Percentiles rank a stretch among this genome's conserved stretches.
These are phyloP conservation scores for Globisporangium echinulatum DNA, from an alignment of 352 stramenopile species.

Conservation along the genomic window DNA sequence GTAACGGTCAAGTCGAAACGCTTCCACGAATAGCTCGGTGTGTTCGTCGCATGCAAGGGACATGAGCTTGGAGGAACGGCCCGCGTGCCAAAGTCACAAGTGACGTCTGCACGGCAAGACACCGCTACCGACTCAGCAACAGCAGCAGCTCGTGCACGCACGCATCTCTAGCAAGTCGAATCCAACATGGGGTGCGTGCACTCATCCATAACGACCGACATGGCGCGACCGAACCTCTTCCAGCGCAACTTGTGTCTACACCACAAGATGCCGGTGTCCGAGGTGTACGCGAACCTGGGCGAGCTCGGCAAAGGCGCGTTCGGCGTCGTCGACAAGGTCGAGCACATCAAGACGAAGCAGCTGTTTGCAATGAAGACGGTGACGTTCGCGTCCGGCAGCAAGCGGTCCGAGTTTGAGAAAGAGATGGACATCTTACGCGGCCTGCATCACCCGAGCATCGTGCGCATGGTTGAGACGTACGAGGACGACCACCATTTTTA, in stretches of 20 bases:
- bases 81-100: no score
- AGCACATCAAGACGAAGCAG: slow-evolving; percentile 59
- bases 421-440: slow-evolving; percentile 74
- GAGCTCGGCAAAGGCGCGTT: slow-evolving; percentile 70
- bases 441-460: slow-evolving; percentile 75
- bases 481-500: slow-evolving; percentile 74
- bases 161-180: no score
- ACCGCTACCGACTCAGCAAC: background rate
- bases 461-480: slow-evolving; percentile 76
- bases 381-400: slow-evolving; percentile 48
- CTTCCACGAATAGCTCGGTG: no score
- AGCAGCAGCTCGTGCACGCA: background rate
- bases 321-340: slow-evolving; percentile 66
- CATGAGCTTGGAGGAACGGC: no score
- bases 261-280: slow-evolving; percentile 41
- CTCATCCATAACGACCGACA: slow-evolving; percentile 26
- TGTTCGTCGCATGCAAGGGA: no score
- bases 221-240: slow-evolving; percentile 58
- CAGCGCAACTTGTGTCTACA: slow-evolving; percentile 76
- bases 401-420: slow-evolving; percentile 65
- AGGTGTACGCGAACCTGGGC: slow-evolving; percentile 41
- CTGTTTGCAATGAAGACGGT: slow-evolving; percentile 79
- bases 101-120: background rate
- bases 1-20: no score
- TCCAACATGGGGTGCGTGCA: slow-evolving; percentile 59